Evolutionary conservation across 2,329 filamentous ascomycete genomes (phyloP).

Genomic region (Rhynchosporium agropyri): DNA sequence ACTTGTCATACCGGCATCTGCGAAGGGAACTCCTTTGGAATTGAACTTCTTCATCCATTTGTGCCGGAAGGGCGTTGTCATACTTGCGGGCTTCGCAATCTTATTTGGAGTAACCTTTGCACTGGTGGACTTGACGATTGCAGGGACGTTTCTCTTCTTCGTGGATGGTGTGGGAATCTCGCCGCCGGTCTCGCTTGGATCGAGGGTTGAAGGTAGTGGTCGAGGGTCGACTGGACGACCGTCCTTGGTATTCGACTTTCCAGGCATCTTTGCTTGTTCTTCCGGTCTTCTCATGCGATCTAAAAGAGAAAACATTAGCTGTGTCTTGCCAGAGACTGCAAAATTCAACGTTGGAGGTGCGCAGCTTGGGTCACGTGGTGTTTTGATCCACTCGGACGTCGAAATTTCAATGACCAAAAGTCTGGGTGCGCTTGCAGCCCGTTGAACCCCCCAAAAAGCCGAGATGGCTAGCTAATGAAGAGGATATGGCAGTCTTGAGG

Average conservation of each 20-base stretch:
- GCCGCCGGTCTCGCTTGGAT: background rate
- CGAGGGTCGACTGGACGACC: conserved; percentile 11
- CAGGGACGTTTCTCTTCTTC: background rate
- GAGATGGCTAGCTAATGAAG: background rate
- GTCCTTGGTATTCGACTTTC: conserved; percentile 1
- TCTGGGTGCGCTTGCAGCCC: background rate
- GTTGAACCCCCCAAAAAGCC: background rate
- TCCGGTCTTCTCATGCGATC: background rate
- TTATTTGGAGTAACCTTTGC: conserved; percentile 18
- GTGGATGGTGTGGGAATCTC: background rate
- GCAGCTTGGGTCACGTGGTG: conserved; percentile 2
- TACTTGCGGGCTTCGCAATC: conserved; percentile 18
- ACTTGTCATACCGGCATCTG: background rate
- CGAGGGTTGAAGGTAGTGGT: conserved; percentile 8
- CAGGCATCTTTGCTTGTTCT: conserved; percentile 10
- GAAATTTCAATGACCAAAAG: background rate
- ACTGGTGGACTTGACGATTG: background rate
- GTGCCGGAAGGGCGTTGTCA: conserved; percentile 14
- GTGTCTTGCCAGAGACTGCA: background rate
- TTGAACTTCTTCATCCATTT: conserved; percentile 19
- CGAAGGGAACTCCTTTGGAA: conserved; percentile 6
- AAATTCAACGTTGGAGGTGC: background rate
- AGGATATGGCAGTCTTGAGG: background rate
- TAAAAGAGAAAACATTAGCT: background rate
- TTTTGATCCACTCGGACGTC: background rate